Evolutionary conservation across 2,329 filamentous ascomycete genomes (phyloP), one percentile per base, ranked within the genome.

Genomic region (Thielaviopsis populi): DNA sequence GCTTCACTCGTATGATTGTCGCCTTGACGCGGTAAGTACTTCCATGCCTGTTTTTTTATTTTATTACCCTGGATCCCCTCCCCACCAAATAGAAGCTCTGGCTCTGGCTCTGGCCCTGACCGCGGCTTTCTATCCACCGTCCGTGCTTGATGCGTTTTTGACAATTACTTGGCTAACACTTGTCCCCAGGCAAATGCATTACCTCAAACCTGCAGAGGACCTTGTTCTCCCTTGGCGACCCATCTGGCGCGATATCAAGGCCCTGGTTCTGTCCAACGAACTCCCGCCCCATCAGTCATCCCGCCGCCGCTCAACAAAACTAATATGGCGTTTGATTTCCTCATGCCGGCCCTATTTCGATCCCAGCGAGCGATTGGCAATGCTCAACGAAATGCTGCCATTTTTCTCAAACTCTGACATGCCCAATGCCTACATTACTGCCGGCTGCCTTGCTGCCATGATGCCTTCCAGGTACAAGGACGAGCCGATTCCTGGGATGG

Each of bases 1-100:
- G 92, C 66, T 99, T 99, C 73, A 83, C 92, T 56, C 94, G 89
- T 78, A 97, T 97, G 91, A 92, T 97, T 71, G 88, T 96, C 74
- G 85, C 89, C 11, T 77, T 99, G 69, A 95, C 91, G n/a, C 95
- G 94, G 91, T 94, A 76, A 74, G 85, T 77, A 64, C 50, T 46
- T 63, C 56, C 7, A 6, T 50, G 22, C 24, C 22, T 24, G 11
- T 15, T 27, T 50, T 43, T 56, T 66, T 48, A 48, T 64, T 43
- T 59, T 54, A 43, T 50, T 27, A 50, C 46, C 24, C 46, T 10
- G 10, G 15, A 50, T 22, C 19, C 22, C 46, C 46, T 13, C 46
- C 22, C 46, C 22, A 50, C 24, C 19, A 27, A 27, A 15, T 4
- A 37, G 33, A 37, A 1, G 46, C 11, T 22, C 19, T 50, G 15